Evolutionary conservation across 1,284 basidiomycete genomes (phyloP).

Genomic region (Meira nashicola): DNA sequence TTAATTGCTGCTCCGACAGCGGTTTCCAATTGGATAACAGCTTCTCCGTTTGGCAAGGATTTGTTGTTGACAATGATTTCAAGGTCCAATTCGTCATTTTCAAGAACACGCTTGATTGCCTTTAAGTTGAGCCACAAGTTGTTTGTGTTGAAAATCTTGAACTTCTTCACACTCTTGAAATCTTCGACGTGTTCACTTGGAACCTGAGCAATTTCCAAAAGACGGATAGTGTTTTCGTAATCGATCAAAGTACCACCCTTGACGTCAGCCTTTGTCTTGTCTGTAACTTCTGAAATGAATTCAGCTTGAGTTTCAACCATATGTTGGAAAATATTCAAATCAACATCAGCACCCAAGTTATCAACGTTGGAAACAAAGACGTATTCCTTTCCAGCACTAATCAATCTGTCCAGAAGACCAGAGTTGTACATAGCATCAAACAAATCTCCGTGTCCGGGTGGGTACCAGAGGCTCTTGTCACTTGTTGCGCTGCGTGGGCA

Average conservation of each 20-base stretch:
- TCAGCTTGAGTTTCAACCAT: constrained; percentile 54
- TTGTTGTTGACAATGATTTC: constrained; percentile 92
- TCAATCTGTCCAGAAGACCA: constrained; percentile 88
- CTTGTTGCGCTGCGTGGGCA: constrained; percentile 78
- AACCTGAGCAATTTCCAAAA: constrained; percentile 98
- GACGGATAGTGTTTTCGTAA: constrained; percentile 86
- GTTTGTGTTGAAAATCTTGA: constrained; percentile 65
- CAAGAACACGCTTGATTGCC: constrained; percentile 91
- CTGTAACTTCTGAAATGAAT: constrained; percentile 67
- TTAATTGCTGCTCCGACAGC: constrained; percentile 97
- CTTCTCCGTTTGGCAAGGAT: constrained; percentile 62
- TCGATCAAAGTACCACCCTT: constrained; percentile 96
- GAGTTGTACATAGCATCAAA: constrained; percentile 92
- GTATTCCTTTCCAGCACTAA: constrained; percentile 95
- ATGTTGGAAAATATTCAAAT: constrained; percentile 61
- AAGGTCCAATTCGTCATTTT: constrained; percentile 73
- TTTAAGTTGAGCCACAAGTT: constrained; percentile 91
- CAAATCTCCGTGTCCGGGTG: constrained; percentile 96
- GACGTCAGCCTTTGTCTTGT: constrained; percentile 99
- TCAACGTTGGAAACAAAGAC: constrained; percentile 99
- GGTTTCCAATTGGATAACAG: constrained; percentile 87
- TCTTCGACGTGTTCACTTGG: constrained; percentile 96
- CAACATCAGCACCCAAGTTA: constrained; percentile 94
- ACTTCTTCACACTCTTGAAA: constrained; percentile 77
- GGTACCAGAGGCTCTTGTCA: constrained; percentile 89